Conservation (phyloP, 2,329 filamentous ascomycete species). For the Pseudocercospora musae region DNA sequence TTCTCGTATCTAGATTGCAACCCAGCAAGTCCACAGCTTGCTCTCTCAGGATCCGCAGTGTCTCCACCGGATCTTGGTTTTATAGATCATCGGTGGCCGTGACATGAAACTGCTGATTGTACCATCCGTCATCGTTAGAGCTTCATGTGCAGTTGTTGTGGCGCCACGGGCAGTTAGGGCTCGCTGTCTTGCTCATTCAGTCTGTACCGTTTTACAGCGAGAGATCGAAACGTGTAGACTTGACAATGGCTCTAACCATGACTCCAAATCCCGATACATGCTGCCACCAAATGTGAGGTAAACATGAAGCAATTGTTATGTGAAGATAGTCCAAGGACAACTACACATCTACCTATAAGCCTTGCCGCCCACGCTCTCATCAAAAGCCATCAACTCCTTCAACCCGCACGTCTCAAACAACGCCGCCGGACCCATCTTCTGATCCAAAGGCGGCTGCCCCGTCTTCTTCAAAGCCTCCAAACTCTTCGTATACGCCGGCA, state of each 20-base stretch:
- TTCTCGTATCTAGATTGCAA: neutral
- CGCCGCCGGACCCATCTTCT: constrained; percentile 44
- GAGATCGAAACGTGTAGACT: neutral
- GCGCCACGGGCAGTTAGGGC: neutral
- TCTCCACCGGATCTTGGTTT: neutral
- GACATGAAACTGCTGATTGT: neutral
- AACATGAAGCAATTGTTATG: too few relatives aligned
- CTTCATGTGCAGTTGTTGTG: neutral
- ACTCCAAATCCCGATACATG: neutral
- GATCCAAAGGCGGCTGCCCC: constrained; percentile 37
- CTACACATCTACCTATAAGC: constrained; percentile 24
- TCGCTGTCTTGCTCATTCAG: neutral
- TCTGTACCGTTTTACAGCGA: neutral
- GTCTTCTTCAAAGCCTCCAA: constrained; percentile 36
- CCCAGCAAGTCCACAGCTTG: neutral
- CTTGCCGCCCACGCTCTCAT: constrained; percentile 45
- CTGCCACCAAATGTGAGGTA: neutral
- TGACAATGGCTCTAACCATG: neutral
- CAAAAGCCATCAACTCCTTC: constrained; percentile 51
- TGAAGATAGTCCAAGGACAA: neutral
- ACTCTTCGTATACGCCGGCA: constrained; percentile 30
- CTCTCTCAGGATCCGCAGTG: neutral
- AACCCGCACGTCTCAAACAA: constrained; percentile 54
- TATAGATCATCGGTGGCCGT: neutral
- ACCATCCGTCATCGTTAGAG: neutral